Base-by-base conservation (phyloP, 257 asterid species). In the Nicotiana otophora region DNA sequence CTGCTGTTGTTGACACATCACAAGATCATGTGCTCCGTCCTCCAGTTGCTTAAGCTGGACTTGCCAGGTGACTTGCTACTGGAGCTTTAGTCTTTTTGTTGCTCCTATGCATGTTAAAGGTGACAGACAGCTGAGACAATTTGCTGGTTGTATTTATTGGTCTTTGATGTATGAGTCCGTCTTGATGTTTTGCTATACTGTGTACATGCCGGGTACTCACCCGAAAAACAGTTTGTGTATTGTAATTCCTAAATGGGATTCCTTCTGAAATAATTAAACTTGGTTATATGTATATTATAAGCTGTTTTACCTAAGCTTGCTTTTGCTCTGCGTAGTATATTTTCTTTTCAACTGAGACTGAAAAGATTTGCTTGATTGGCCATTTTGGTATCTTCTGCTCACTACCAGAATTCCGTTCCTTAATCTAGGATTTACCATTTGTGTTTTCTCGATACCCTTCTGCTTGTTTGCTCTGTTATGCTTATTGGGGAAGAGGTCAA, bases 11-110 rank as follows among this genome's bases (percentile, higher is more conserved):
- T 57, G 88, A 86, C 77, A 86, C 88, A 9, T 86, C 88, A 8
- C 84, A 72, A 81, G 88, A 86, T 75, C 88, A 86, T 39, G 84
- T 86, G 26, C 86, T 83, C 69, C 88, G 72, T 28, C 86, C 88
- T 54, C 88, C 88, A 16, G 88, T 86, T 80, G 88, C 88, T 65
- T 86, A 83, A 83, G n/a, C 34, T 65, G 80, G 42, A 78, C 34
- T 75, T 51, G 2, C 28, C 63, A 51, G 80, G 63, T 75, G 80
- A 51, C 63, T 51, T 75, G 80, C 63, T 51, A 26, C 42, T 51
- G 80, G 80, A 75, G 80, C 63, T 75, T 75, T 48, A 33, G 10
- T 75, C 42, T 75, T 75, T 74, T 51, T 75, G 62, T 75, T 48
- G 62, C 63, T 51, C 80, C 80, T 75, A 34, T 15, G 63, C 10